Evolutionary conservation across 148 eudicot species (phyloP), one percentile per base, ranked within the genome.

Genomic region (Rhododendron henanense): DNA sequence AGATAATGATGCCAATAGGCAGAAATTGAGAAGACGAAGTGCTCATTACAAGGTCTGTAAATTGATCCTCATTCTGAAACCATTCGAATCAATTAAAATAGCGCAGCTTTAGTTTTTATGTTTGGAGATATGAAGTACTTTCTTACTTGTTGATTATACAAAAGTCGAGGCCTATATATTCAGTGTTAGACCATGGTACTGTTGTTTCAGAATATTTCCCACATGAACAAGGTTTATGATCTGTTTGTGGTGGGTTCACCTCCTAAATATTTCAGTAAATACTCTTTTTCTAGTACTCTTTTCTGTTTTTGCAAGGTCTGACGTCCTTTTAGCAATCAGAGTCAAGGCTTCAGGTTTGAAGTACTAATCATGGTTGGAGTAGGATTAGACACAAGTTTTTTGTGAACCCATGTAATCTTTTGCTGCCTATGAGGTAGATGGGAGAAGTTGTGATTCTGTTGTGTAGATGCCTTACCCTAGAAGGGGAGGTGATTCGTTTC

Each of bases 1-100:
- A 89, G 99, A 95, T 89, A 95, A 92, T 84, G 95, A 92, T 83
- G 94, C 90, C 86, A 95, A 96, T 88, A 90, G 89, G 89, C 91
- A 94, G 90, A 96, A 96, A 84, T 85, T 96, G 85, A 90, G 91
- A 87, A 90, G 96, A 57, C 97, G 99, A 25, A 83, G 92, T 88
- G 89, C 88, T 83, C 97, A 91, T 81, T 95, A 87, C 91, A 96
- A 96, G 94, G 99, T 94, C 50, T 85, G 90, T 84, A 76, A 28
- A 39, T 59, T 41, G 23, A 76, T 74, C 57, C 79, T 59, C 50
- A 16, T 33, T 39, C 10, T 31, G 81, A 28, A 83, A 73, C 21
- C n/a, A 21, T 18, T 57, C 33, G 48, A 35, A 61, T 33, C 13
- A 59, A 80, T 23, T 75, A 57, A 55, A 55, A 2, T 3, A 33